Conservation (phyloP, 192 early-diverging fungal genomes). For the Coemansia brasiliensis region DNA sequence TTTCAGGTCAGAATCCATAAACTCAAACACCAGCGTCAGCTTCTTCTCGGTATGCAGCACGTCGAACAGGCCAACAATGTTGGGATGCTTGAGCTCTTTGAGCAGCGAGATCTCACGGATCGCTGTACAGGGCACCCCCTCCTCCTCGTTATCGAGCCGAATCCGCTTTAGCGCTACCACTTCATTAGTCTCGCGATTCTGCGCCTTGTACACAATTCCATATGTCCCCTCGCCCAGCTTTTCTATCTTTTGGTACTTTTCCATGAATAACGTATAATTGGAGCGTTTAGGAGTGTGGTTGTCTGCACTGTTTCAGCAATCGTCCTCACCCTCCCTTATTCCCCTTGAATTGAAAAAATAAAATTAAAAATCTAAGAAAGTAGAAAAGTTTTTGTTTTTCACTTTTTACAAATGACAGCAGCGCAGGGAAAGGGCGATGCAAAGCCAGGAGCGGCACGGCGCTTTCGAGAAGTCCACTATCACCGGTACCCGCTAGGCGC, state of each 20-base stretch:
- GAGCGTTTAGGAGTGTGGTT: background rate
- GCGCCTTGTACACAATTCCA: constrained; percentile 99
- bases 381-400: constrained; percentile 1
- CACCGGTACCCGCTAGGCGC: constrained; percentile 48
- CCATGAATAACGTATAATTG: constrained; percentile 38
- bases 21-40: constrained; percentile 97
- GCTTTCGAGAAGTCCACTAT: constrained; percentile 53
- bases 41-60: constrained; percentile 98
- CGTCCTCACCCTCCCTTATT: too few species aligned
- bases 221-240: constrained; percentile 98
- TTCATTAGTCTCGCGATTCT: constrained; percentile 90
- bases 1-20: constrained; percentile 97
- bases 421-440: constrained; percentile 2
- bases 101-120: constrained; percentile 81
- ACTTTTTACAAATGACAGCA: background rate
- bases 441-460: constrained; percentile 23
- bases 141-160: constrained; percentile 85
- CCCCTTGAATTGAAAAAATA: background rate
- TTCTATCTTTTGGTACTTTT: constrained; percentile 92
- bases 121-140: constrained; percentile 76
- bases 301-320: background rate
- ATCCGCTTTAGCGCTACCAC: constrained; percentile 98
- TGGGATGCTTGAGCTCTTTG: constrained; percentile 80
- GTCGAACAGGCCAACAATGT: constrained; percentile 83
- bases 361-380: constrained; percentile 3